Conservation (phyloP, 306 rosid genomes). For the Boehmeria nivea region DNA sequence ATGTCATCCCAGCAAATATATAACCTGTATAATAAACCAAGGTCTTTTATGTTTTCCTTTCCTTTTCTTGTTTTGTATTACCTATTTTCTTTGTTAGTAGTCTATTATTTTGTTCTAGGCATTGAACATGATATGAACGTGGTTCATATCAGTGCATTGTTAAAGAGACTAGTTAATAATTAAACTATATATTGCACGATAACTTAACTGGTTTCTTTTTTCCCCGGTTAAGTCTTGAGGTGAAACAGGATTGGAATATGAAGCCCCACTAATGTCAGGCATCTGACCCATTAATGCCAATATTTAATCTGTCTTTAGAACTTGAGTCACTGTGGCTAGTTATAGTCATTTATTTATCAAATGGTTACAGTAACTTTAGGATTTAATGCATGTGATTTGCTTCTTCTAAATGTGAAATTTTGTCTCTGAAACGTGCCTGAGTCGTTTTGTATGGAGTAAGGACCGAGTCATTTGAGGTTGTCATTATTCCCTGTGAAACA, state of each 20-base stretch:
- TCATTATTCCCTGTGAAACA: constrained; percentile 39
- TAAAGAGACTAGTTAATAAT: no score
- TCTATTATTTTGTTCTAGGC: background rate
- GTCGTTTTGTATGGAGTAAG: background rate
- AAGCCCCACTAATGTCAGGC: background rate
- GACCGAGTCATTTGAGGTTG: constrained; percentile 13
- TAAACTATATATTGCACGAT: no score
- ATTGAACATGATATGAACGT: no score
- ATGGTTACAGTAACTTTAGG: background rate
- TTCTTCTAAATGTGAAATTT: background rate
- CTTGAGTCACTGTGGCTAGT: no score
- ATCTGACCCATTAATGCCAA: background rate
- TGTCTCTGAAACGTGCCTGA: constrained; percentile 3
- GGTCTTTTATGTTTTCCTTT: constrained; percentile 32
- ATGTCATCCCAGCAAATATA: constrained; percentile 31
- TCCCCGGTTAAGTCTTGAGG: background rate
- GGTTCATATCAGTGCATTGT: background rate
- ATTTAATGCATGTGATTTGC: background rate
- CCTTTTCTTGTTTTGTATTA: background rate
- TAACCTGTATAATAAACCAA: constrained; percentile 26
- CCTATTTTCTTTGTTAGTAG: constrained; percentile 4
- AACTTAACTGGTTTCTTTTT: no score
- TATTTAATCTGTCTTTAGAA: background rate
- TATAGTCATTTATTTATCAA: no score
- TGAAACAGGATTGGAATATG: background rate